Evolutionary conservation across 495 filamentous ascomycete species (phyloP).

Genomic region (Chaetomium cochliodes): DNA sequence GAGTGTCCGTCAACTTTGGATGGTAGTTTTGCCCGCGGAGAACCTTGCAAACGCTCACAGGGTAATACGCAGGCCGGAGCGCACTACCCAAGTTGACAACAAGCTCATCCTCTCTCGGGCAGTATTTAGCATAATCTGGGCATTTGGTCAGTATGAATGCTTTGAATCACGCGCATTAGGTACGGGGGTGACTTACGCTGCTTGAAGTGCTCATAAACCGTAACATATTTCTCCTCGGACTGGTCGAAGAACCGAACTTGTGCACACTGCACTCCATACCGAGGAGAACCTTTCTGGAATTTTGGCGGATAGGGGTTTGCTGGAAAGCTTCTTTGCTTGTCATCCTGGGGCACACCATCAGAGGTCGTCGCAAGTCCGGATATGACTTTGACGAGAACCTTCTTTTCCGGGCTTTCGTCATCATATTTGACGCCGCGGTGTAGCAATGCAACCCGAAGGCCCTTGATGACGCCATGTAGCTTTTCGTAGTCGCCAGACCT

Average conservation of each 20-base stretch:
- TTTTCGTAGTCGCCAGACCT: not conserved
- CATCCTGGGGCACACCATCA: not conserved
- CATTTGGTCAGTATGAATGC: not conserved
- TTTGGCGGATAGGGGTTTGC: not conserved
- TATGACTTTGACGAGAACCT: not conserved
- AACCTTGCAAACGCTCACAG: not conserved
- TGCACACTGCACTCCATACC: not conserved
- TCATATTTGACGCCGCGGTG: not conserved
- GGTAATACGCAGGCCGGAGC: not conserved
- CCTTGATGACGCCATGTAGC: not conserved
- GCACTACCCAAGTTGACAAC: not conserved
- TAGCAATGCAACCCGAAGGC: not conserved
- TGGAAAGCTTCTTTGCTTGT: not conserved
- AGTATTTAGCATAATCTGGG: not conserved
- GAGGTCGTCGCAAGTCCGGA: not conserved
- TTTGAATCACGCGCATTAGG: not conserved
- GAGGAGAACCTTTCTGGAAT: not conserved
- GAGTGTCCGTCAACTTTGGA: not conserved
- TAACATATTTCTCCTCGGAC: not conserved
- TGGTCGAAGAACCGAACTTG: not conserved
- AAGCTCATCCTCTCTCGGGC: not conserved
- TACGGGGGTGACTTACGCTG: not conserved
- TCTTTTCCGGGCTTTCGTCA: not conserved
- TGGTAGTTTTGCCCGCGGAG: not conserved
- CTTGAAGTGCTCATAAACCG: not conserved